Base-by-base conservation (phyloP, 164 flowering plant genomes). In the Aristolochia californica region DNA sequence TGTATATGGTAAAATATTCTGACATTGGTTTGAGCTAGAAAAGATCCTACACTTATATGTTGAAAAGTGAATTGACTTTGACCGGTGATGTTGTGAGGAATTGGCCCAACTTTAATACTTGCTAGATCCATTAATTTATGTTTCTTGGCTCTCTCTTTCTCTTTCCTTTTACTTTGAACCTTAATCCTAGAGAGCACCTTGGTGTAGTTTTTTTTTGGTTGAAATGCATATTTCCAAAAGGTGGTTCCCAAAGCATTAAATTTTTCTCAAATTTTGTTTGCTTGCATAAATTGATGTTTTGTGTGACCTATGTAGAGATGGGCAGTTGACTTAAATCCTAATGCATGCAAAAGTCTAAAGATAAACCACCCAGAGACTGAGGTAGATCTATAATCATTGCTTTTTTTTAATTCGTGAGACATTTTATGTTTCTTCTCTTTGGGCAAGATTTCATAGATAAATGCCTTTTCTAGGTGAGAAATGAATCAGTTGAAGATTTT, bases 271-370 rank as follows among this genome's bases (percentile, higher is more conserved):
- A n/a, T 12, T 23, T 26, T 28, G 10, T 26, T 27, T 53, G 17
- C 9, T 18, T 54, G 11, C 25, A 16, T 45, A 47, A 45, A 25
- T 26, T 17, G 4, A 10, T 58, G 27, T 4, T 59, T 27, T 48
- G 43, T 24, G 49, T 56, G 12, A 22, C 7, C 8, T 14, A 34
- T 60, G 48, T 30, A 93, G 99, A 80, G 67, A 62, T 93, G 99
- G 99, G 97, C 97, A 20, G 85, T 93, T n/a, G 99, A 90, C 30
- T 0, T 80, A 5, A 93, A 93, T 50, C 9, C 65, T 13, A 47
- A 68, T 72, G 99, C 99, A 0, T 89, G 96, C 48, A 57, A 83
- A 20, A 87, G 90, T 56, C 68, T 93, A 0, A 69, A 66, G 17
- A 43, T 65, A 5, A 93, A 89, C 48, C 99, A 93, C 64, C 91